Evolutionary conservation across 208 protist species (phyloP), one percentile per base, ranked within the genome.

Genomic region (Perkinsela sp.): DNA sequence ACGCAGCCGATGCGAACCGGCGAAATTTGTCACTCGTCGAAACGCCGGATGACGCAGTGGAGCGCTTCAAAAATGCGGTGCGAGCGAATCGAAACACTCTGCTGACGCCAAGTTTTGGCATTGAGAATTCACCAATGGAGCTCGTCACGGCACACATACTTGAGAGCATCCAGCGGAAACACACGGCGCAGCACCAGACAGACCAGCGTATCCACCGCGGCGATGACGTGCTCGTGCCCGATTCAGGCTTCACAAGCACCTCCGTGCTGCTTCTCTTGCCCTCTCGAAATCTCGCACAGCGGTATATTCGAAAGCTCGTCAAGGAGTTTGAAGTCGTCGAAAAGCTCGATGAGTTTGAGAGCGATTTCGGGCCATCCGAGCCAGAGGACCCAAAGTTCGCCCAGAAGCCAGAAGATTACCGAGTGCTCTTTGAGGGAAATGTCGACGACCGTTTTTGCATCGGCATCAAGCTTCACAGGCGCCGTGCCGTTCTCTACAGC

Each of bases 371-470:
- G 67, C 73, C 94, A 29, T 80, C 84, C 31, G 89, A 92, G 71
- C 78, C 84, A 0, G 71, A 86, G 31, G 87, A 93, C 69, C 77
- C 80, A 2, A 89, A 86, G 30, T 90, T 92, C 70, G 67, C 71
- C 48, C 76, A 81, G 32, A 84, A 90, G 31, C 80, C 88, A 32
- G 75, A 75, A 16, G 90, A 95, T 69, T 96, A 88, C 72, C 80
- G 88, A 73, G 72, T 88, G 32, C 77, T 87, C 70, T 96, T 97
- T 68, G 77, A 84, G 31, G 93, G 93, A 66, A 96, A 97, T 76
- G 92, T 91, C 66, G 90, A 96, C 72, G 94, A 97, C 75, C 75
- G 81, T 66, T 97, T 96, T 78, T 86, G 85, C 69, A 78, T 96
- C 6, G 93, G 93, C 6, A 69, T 97, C 2, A 79, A 78, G 0